Evolutionary conservation across 1,139 yeast species (phyloP), one percentile per base, ranked within the genome.

Genomic region (Candida dubliniensis): DNA sequence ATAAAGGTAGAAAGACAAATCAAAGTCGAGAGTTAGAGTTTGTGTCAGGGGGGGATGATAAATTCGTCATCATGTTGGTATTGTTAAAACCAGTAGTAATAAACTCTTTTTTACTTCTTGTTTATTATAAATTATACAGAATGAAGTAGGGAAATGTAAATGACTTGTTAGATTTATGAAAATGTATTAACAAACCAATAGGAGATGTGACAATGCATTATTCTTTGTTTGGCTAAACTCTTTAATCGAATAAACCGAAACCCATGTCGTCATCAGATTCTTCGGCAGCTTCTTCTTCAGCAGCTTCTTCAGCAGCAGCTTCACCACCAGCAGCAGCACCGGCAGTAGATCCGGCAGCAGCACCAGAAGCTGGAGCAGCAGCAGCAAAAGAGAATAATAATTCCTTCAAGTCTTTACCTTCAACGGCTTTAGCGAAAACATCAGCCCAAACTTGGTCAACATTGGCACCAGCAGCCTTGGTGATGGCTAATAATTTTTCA

Each of bases 321-420:
- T 60, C 81, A 50, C 64, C 82, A 52, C 66, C 80, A 49, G 69
- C 87, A 52, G 77, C 47, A 53, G 75, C 82, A 57, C 77, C 87
- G 53, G 76, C 85, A 59, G 77, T 84, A 60, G 77, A 82, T 61
- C 79, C 84, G 60, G 81, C 64, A 49, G 66, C 67, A 52, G 69
- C 55, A 52, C 64, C 61, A 52, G 71, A 64, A 56, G 75, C 64
- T 57, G 75, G 74, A 52, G 71, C 74, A 57, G 71, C 60, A 55
- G 77, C 68, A 51, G 88, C 83, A 76, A 88, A 80, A 69, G 88
- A 84, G 76, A 83, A 81, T 70, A 88, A 80, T 71, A 89, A 79
- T 67, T 87, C 91, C 84, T 91, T 91, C 72, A 93, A 78, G 83
- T 91, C 83, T 81, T 88, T 87, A 73, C 97, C 97, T 76, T 86